Conservation (phyloP, 139 green algal species). For the Tetradesmus obliquus region DNA sequence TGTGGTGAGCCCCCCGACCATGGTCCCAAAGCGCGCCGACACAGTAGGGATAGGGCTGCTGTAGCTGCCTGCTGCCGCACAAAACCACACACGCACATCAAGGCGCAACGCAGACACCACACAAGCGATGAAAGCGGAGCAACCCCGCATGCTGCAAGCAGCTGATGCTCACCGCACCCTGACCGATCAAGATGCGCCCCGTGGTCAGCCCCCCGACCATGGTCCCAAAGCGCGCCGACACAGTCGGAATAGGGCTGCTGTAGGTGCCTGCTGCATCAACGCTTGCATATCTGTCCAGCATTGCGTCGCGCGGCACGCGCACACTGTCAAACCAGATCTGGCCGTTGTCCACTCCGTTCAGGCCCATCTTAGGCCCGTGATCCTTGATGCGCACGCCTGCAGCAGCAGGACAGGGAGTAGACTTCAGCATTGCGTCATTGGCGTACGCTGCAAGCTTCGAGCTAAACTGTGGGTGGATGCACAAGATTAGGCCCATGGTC, state of each 20-base stretch:
- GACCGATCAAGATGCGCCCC: conserved; percentile 85
- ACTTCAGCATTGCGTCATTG: no score
- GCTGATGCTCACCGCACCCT: conserved; percentile 35
- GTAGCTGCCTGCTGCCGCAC: conserved; percentile 66
- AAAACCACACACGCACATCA: conserved; percentile 81
- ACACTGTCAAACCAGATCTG: conserved; percentile 86
- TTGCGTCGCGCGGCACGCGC: conserved; percentile 64
- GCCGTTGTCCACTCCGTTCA: conserved; percentile 95
- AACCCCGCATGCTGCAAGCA: no score
- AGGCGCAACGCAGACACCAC: conserved; percentile 61
- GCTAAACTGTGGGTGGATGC: no score
- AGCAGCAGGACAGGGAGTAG: not conserved
- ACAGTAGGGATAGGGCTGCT: conserved; percentile 71
- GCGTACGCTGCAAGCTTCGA: no score
- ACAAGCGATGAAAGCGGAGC: no score
- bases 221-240: conserved; percentile 83
- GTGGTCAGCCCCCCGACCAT: conserved; percentile 87
- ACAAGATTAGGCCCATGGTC: not conserved
- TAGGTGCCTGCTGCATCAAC: conserved; percentile 74
- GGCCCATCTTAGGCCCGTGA: conserved; percentile 69
- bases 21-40: conserved; percentile 84
- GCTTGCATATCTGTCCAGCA: conserved; percentile 60
- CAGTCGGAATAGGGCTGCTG: conserved; percentile 70
- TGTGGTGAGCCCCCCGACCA: conserved; percentile 84
- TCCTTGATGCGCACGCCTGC: conserved; percentile 77